Evolutionary conservation across 2,329 filamentous ascomycete genomes (phyloP).

Genomic region (Trichoderma harzianum): DNA sequence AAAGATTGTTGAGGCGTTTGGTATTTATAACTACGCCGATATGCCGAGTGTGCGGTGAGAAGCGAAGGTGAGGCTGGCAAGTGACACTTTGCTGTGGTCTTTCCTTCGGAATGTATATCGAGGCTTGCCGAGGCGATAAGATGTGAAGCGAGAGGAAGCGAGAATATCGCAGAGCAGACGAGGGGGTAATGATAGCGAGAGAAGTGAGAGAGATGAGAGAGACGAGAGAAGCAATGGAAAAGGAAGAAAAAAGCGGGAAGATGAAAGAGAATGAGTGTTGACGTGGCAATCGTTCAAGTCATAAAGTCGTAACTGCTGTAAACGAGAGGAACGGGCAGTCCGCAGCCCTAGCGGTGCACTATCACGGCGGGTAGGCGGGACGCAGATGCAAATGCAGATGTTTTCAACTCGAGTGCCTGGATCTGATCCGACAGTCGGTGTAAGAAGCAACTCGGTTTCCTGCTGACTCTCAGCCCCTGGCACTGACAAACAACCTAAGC

Average conservation of each 20-base stretch:
- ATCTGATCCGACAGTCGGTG: background rate
- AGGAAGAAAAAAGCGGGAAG: background rate
- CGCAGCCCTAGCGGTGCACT: background rate
- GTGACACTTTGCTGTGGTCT: background rate
- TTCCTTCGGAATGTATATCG: background rate
- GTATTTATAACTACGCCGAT: background rate
- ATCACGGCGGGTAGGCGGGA: slow-evolving; percentile 9
- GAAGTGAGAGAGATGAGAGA: background rate
- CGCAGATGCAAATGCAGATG: slow-evolving; percentile 1
- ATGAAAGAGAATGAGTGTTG: background rate
- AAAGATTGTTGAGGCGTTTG: background rate
- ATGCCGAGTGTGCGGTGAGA: background rate
- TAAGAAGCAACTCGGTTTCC: background rate
- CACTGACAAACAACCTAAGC: background rate
- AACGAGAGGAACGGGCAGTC: background rate
- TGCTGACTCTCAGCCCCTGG: background rate
- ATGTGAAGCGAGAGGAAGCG: slow-evolving; percentile 3
- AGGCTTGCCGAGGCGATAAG: background rate
- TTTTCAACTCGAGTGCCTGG: background rate
- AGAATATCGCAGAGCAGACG: background rate
- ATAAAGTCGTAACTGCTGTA: slow-evolving; percentile 13
- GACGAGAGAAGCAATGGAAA: background rate
- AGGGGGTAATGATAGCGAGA: background rate
- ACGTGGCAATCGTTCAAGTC: slow-evolving; percentile 11
- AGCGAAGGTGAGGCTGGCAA: background rate